These are phyloP conservation scores for Cyclotella cryptica DNA, from an alignment of 108 stramenopile genomes.

Conservation along the genomic window DNA sequence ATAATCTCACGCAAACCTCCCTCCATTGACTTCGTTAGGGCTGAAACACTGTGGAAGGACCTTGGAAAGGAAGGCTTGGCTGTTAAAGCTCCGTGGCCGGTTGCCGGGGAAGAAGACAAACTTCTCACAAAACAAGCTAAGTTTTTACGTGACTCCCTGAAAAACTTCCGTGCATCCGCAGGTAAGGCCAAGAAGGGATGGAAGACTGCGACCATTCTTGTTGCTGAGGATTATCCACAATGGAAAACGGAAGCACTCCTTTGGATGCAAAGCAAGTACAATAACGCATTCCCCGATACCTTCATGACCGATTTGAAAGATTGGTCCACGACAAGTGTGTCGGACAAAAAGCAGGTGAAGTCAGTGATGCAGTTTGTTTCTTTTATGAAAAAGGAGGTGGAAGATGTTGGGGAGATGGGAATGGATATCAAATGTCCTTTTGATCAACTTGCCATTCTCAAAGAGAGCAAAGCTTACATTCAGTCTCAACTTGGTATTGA, in stretches of 20 bases:
- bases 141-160: conserved; percentile 81
- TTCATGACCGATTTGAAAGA: conserved; percentile 84
- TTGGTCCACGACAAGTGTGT: conserved; percentile 70
- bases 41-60: conserved; percentile 81
- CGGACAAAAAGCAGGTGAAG: conserved; percentile 92
- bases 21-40: conserved; percentile 26
- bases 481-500: conserved; percentile 70
- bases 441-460: conserved; percentile 80
- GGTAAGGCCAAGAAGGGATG: conserved; percentile 89
- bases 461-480: conserved; percentile 73
- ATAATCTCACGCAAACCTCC: too few relatives aligned
- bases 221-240: conserved; percentile 84
- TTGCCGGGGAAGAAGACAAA: conserved; percentile 81
- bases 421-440: conserved; percentile 89
- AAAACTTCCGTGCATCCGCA: conserved; percentile 71
- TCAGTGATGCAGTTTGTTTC: conserved; percentile 93
- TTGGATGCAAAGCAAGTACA: conserved; percentile 84
- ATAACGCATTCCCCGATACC: conserved; percentile 55
- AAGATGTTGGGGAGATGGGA: conserved; percentile 85
- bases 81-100: conserved; percentile 91
- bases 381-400: conserved; percentile 90
- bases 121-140: conserved; percentile 83
- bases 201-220: conserved; percentile 68
- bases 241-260: conserved; percentile 87
- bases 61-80: conserved; percentile 82